Evolutionary conservation across 495 filamentous ascomycete genomes (phyloP), one percentile per base, ranked within the genome.

Genomic region (Copromyces sp.): DNA sequence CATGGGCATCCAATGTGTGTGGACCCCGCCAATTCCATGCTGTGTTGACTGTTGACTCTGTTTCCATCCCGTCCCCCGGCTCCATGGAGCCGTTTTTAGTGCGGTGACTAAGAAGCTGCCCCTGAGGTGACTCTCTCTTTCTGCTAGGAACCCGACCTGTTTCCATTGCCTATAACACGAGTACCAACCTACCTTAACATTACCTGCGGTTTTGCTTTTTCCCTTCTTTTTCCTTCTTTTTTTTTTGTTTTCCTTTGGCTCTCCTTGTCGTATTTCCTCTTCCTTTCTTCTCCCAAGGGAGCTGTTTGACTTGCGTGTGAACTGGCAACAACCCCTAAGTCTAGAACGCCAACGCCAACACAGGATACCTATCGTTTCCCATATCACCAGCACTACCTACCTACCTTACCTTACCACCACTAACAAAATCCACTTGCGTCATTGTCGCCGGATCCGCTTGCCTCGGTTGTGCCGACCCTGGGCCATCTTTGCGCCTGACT

Each of bases 391-490:
- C 45, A 53, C 45, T 29, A 35, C 24, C 24, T 24, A 24, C 24
- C 24, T 24, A 24, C 24, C 24, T 24, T 24, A 24, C 1, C 12
- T 24, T 24, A 24, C 1, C 12, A 61, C 12, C 53, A 65, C 53
- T 65, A 65, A 65, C 29, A 65, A 53, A 69, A 73, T 40, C 61
- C 69, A 41, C 29, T 68, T 74, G 70, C 74, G 71, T 74, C 68
- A 53, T 74, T 74, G 39, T 70, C 42, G 41, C 53, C 68, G 47
- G 70, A 65, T 75, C 76, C 76, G 73, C 73, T 77, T 76, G 74
- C 77, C 77, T 79, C 76, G 77, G 76, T 71, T 76, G 53, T 65
- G 53, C 20, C 45, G 39, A 40, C 39, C 39, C 39, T 40, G 39
- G 39, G 39, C 39, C 39, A 40, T 40, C 39, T 40, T 53, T 53